Conservation (phyloP, 768 basidiomycete genomes). For the Cystoderma amianthinum region DNA sequence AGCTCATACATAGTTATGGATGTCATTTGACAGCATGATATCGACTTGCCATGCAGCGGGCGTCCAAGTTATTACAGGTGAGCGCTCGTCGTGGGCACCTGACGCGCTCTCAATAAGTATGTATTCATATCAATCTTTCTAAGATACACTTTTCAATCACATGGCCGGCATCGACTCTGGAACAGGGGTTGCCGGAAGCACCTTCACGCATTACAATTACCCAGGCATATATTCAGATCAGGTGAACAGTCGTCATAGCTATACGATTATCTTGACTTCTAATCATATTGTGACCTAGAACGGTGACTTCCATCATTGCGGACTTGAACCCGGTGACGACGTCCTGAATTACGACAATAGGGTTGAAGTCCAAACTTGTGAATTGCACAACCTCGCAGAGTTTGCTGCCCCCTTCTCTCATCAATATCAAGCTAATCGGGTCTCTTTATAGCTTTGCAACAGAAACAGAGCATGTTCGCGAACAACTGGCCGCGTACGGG, state of each 20-base stretch:
- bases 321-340: conserved; percentile 41
- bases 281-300: no score
- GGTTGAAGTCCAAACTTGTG: conserved; percentile 51
- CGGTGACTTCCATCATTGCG: conserved; percentile 60
- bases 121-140: no score
- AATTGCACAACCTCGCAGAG: conserved; percentile 47
- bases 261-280: no score
- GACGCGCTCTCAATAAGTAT: no score
- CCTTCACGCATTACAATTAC: conserved; percentile 48
- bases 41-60: conserved; percentile 43
- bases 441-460: conserved; percentile 46
- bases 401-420: no score
- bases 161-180: conserved; percentile 51
- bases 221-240: conserved; percentile 39
- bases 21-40: conserved; percentile 32
- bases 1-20: not conserved
- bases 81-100: no score
- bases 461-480: conserved; percentile 53
- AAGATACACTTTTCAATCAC: conserved; percentile 60
- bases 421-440: no score
- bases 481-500: conserved; percentile 43
- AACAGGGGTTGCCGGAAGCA: conserved; percentile 39
- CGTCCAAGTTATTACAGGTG: conserved; percentile 50
- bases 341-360: conserved; percentile 50
- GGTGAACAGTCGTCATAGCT: no score